Base-by-base conservation (phyloP, 805 yeast genomes). In the baker's yeast (Saccharomyces cerevisiae) region DNA sequence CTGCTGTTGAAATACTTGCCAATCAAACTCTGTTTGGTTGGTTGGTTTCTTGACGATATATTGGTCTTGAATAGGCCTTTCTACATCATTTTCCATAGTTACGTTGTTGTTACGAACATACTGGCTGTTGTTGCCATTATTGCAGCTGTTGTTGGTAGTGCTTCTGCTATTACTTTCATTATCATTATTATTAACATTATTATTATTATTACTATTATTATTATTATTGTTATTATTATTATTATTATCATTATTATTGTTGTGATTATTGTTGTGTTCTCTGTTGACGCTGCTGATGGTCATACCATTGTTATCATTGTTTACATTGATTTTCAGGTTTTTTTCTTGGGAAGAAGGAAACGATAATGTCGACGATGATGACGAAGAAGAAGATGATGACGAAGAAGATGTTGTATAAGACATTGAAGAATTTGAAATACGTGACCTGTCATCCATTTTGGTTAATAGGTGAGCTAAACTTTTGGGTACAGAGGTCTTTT, bases 401-500 rank as follows among this genome's bases (percentile, higher is more conserved):
- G 43, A n/a, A 2, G 43, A 36, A 2, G 43, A 21, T 3, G 43
- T 17, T n/a, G 22, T 36, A 36, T 36, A 17, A 17, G 24, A n/a
- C 22, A 36, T 36, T 36, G 43, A 36, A 9, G 43, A 36, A 36
- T 36, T 36, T 3, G 43, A 6, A 6, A 36, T 6, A 6, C 6
- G 43, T 6, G 59, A 48, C 2, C 60, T 58, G 11, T 61, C 65
- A 36, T 62, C 70, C 21, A 73, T 72, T 13, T 64, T 77, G 24
- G 73, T 73, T 49, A 81, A 63, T 49, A 81, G 65, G 63, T 80
- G 81, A 24, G 79, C 72, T 54, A 81, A 63, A 11, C 82, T 78
- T 61, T 77, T 77, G 3, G 86, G 85, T 50, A 81, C 80, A 1
- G 80, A 74, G 21, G 72, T 71, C 57, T 79, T 72, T 31, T 80